Evolutionary conservation across 129 eudicot genomes (phyloP).

Genomic region (Helianthus annuus): DNA sequence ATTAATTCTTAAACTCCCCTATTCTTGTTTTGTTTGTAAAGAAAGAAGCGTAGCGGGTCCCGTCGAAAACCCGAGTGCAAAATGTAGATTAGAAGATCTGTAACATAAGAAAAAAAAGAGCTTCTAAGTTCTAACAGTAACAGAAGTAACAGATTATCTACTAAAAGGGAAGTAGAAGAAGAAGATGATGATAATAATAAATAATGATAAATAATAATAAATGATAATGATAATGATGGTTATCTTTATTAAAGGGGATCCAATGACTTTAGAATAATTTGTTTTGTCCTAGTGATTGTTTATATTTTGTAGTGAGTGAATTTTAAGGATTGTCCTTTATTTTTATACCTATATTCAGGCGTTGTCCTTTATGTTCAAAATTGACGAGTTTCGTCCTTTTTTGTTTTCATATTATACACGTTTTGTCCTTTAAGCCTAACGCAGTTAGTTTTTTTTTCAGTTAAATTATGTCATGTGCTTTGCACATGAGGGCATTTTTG

Average conservation of each 20-base stretch:
- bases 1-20: constrained; percentile 29
- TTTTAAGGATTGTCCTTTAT: too few species aligned
- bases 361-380: too few species aligned
- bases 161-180: constrained; percentile 3
- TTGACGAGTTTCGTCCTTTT: too few species aligned
- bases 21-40: constrained; percentile 51
- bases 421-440: too few species aligned
- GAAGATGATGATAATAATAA: constrained; percentile 7
- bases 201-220: too few species aligned
- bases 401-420: too few species aligned
- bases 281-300: constrained; percentile 39
- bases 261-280: constrained; percentile 35
- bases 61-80: constrained; percentile 19
- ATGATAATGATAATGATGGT: constrained; percentile 33
- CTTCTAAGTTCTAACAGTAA: constrained; percentile 33
- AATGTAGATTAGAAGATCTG: constrained; percentile 56
- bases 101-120: constrained; percentile 38
- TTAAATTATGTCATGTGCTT: too few species aligned
- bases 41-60: constrained; percentile 32
- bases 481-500: too few species aligned
- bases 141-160: constrained; percentile 37
- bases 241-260: constrained; percentile 28
- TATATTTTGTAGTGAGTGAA: constrained; percentile 52
- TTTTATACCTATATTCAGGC: too few species aligned
- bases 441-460: too few species aligned